Evolutionary conservation across 805 yeast species (phyloP).

Genomic region (Diddensiella santjacobensis): DNA sequence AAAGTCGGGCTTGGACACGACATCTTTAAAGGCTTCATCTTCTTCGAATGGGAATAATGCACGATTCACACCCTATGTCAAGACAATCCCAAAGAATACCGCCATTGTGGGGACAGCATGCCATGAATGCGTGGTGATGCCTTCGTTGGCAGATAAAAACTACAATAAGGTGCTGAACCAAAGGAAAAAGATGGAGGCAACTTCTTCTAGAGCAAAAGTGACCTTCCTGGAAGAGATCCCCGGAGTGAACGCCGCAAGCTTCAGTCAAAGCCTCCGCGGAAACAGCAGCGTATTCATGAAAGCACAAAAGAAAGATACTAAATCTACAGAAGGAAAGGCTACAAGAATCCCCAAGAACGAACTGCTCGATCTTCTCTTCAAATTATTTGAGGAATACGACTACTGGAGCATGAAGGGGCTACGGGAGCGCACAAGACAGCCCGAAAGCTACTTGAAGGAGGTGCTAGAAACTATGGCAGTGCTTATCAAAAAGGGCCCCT

Average conservation of each 20-base stretch:
- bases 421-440: conserved; percentile 91
- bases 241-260: conserved; percentile 82
- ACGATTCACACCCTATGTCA: conserved; percentile 72
- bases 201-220: conserved; percentile 54
- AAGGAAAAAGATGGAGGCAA: conserved; percentile 43
- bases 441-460: conserved; percentile 84
- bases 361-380: conserved; percentile 80
- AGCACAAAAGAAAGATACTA: conserved; percentile 32
- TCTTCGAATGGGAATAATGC: conserved; percentile 17
- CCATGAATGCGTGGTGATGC: conserved; percentile 88
- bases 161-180: conserved; percentile 60
- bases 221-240: conserved; percentile 75
- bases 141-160: conserved; percentile 68
- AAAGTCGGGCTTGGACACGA: not conserved
- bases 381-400: conserved; percentile 88
- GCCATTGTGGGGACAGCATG: conserved; percentile 80
- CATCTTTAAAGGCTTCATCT: not conserved
- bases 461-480: conserved; percentile 86
- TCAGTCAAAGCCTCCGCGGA: conserved; percentile 76
- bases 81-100: conserved; percentile 85
- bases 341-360: conserved; percentile 93
- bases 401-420: conserved; percentile 95
- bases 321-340: conserved; percentile 72
- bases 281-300: conserved; percentile 62
- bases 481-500: conserved; percentile 91